Evolutionary conservation across 768 basidiomycete genomes (phyloP).

Genomic region (Boletus rufocinnamomeus): DNA sequence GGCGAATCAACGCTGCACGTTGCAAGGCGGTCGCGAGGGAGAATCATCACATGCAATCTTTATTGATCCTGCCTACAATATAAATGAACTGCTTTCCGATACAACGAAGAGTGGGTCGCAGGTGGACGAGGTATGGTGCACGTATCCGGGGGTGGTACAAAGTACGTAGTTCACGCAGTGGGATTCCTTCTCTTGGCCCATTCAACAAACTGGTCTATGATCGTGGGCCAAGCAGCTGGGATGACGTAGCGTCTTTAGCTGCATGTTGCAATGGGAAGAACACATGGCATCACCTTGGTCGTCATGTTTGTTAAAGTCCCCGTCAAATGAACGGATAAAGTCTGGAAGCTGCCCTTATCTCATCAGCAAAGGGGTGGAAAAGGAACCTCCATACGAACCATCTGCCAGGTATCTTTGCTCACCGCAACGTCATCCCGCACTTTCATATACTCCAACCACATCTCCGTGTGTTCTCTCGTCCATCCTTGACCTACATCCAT

Average conservation of each 20-base stretch:
- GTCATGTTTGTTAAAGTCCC: conserved; percentile 72
- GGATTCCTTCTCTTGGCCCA: conserved; percentile 48
- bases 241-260: conserved; percentile 11
- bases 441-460: conserved; percentile 79
- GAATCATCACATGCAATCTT: not conserved
- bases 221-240: conserved; percentile 82
- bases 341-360: conserved; percentile 62
- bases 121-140: conserved; percentile 14
- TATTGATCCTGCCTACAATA: conserved; percentile 13
- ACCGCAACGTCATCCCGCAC: conserved; percentile 71
- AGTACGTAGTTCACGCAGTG: conserved; percentile 5
- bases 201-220: conserved; percentile 82
- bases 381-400: conserved; percentile 52
- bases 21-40: not conserved
- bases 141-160: not conserved
- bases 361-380: conserved; percentile 7
- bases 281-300: conserved; percentile 57
- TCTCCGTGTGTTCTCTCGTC: conserved; percentile 58
- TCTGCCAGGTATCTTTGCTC: conserved; percentile 87
- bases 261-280: not conserved
- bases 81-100: not conserved
- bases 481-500: conserved; percentile 52
- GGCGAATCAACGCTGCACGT: conserved; percentile 13
- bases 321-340: conserved; percentile 75
- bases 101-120: not conserved